Evolutionary conservation across 768 basidiomycete species (phyloP).

Genomic region (Phaeolepiota aurea): DNA sequence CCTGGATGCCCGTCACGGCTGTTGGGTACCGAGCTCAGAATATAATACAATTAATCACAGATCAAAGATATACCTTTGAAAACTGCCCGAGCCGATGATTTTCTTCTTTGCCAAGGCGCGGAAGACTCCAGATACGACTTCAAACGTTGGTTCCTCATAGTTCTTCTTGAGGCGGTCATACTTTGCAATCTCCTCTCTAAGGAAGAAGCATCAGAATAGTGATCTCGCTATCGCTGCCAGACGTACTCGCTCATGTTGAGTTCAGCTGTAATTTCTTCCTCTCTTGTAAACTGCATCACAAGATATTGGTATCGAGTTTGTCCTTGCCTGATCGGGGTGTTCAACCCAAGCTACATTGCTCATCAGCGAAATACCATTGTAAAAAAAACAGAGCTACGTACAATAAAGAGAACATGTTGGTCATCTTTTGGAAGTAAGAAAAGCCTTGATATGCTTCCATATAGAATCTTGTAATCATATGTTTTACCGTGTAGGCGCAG

Average conservation of each 20-base stretch:
- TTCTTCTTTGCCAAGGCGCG: conserved; percentile 87
- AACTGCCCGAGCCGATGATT: conserved; percentile 79
- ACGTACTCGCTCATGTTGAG: conserved; percentile 87
- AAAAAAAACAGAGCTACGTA: conserved; percentile 27
- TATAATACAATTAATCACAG: not conserved
- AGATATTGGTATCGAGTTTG: conserved; percentile 97
- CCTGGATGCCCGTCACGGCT: conserved; percentile 88
- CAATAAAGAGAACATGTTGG: conserved; percentile 90
- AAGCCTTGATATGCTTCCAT: conserved; percentile 75
- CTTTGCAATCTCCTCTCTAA: conserved; percentile 67
- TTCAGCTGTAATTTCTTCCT: conserved; percentile 95
- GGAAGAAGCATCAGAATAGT: conserved; percentile 2
- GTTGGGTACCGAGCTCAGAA: conserved; percentile 1
- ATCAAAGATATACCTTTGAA: conserved; percentile 57
- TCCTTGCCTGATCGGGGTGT: conserved; percentile 92
- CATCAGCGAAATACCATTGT: conserved; percentile 1
- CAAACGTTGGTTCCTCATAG: conserved; percentile 92
- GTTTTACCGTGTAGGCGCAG: conserved; percentile 95
- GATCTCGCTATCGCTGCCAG: not conserved
- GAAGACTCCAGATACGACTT: conserved; percentile 92
- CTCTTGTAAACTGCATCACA: conserved; percentile 96
- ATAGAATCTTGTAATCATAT: conserved; percentile 97
- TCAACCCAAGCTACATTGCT: conserved; percentile 66
- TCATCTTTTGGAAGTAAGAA: conserved; percentile 97
- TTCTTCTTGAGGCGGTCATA: conserved; percentile 85